These are phyloP conservation scores for Beauveria sp. DNA, from an alignment of 2,329 filamentous ascomycete genomes.

Conservation along the genomic window DNA sequence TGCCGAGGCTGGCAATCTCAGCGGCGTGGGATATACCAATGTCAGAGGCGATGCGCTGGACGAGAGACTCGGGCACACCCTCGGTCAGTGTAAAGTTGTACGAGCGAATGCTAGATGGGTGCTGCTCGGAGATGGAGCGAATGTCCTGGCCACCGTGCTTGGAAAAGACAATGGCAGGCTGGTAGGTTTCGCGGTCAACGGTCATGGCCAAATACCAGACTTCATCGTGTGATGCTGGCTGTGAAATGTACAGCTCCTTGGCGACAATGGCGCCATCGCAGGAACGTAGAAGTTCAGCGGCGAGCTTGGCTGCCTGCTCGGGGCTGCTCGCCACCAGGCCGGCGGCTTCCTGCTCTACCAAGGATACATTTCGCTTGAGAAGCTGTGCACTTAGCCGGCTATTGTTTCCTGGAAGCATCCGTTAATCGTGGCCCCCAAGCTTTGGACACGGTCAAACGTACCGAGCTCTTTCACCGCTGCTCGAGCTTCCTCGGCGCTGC, in stretches of 20 bases:
- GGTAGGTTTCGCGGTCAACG: conserved; percentile 33
- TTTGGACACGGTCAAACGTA: conserved; percentile 5
- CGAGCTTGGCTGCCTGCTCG: conserved; percentile 15
- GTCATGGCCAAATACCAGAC: conserved; percentile 35
- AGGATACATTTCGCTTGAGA: conserved; percentile 12
- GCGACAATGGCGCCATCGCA: conserved; percentile 14
- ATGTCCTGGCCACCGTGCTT: conserved; percentile 16
- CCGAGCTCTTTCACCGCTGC: conserved; percentile 19
- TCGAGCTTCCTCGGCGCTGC: conserved; percentile 16
- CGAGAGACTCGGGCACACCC: conserved; percentile 21
- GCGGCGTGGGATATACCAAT: background rate
- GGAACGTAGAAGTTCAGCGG: conserved; percentile 17
- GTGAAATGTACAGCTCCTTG: conserved; percentile 29
- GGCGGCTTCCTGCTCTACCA: background rate
- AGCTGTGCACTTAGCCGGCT: conserved; percentile 23
- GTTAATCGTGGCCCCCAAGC: background rate
- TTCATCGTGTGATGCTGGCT: conserved; percentile 22
- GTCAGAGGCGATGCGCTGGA: conserved; percentile 12
- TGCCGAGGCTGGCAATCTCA: conserved; percentile 14
- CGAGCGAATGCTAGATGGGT: background rate
- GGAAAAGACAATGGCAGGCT: conserved; percentile 31
- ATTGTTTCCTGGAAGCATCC: conserved; percentile 13
- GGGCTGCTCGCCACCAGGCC: conserved; percentile 5
- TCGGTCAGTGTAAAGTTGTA: conserved; percentile 21
- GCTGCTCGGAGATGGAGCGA: conserved; percentile 13